Base-by-base conservation (phyloP, 2,329 filamentous ascomycete species). In the Fonsecaea erecta region DNA sequence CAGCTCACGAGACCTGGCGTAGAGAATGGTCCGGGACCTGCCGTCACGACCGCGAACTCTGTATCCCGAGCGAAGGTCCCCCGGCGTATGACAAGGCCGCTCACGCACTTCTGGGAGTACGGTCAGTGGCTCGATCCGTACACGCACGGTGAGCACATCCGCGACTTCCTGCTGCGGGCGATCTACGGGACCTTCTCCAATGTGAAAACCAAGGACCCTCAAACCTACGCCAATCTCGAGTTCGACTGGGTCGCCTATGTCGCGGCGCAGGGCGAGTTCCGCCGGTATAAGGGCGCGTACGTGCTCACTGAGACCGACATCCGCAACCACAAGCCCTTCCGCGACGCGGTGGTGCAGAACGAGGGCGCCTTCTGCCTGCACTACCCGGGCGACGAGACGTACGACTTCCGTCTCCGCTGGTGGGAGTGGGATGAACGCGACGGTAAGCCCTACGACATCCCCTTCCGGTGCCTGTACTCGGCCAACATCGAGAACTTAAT, bases 291-390 rank as follows among this genome's bases (percentile, higher is more conserved):
- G 40, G 60, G 60, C 8, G 60, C 32, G 14, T 40, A 63, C 32
- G 53, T 63, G 18, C 53, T 63, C 6, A 57, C 35, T 14, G 60
- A 63, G 43, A 40, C 7, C 18, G 60, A 63, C 37, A 58, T 63
- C 11, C 60, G 60, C 5, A 40, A 3, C n/a, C 60, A 63, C 14
- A 37, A 28, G 24, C 18, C 11, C 8, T 63, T 63, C 43, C 28
- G 32, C 18, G 68, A 77, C 30, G 95, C 98, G 76, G 93, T 98
- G 53, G 93, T 99, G 54, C 93, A 97, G 78, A 95, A 99, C 75
- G 95, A 95, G 78, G 95, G 94, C 75, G 95, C 95, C 60, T 85
- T 99, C 46, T 95, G 95, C 73, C 84, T 99, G 30, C 60, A 63
- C 40, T 63, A 63, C 32, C 60, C 60, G 9, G 52, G 53, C 35